Evolutionary conservation across 805 yeast genomes (phyloP).

Genomic region (Kodamaea hsintzibuensis): DNA sequence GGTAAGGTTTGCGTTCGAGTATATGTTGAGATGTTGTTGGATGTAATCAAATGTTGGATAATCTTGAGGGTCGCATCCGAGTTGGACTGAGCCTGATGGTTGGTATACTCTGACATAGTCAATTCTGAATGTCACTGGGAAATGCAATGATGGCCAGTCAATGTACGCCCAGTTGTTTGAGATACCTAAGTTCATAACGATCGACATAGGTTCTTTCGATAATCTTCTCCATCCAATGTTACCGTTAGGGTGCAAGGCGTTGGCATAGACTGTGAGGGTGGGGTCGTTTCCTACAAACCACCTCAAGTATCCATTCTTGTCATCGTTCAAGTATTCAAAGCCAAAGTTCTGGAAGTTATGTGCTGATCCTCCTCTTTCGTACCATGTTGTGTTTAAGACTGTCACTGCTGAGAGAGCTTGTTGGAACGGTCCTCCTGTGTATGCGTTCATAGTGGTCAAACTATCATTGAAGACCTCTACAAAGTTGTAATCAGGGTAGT

Average conservation of each 20-base stretch:
- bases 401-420: constrained; percentile 90
- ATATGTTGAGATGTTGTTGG: constrained; percentile 65
- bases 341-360: constrained; percentile 71
- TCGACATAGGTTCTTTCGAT: constrained; percentile 91
- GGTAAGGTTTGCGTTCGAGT: constrained; percentile 68
- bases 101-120: constrained; percentile 92
- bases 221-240: constrained; percentile 82
- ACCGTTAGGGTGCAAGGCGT: constrained; percentile 86
- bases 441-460: constrained; percentile 79
- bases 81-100: constrained; percentile 57
- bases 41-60: constrained; percentile 88
- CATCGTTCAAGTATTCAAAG: constrained; percentile 74
- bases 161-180: constrained; percentile 93
- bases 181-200: constrained; percentile 83
- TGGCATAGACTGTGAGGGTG: constrained; percentile 69
- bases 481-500: constrained; percentile 82
- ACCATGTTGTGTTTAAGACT: constrained; percentile 81
- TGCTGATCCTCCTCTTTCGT: constrained; percentile 54
- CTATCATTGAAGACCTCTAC: constrained; percentile 69
- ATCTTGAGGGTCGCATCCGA: constrained; percentile 85
- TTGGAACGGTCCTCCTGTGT: constrained; percentile 92
- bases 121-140: constrained; percentile 75
- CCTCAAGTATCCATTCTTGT: constrained; percentile 67
- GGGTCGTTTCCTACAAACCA: constrained; percentile 88
- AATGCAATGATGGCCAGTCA: constrained; percentile 78